Evolutionary conservation across 192 early-diverging fungal genomes (phyloP).

Genomic region (Phlyctochytrium bullatum): DNA sequence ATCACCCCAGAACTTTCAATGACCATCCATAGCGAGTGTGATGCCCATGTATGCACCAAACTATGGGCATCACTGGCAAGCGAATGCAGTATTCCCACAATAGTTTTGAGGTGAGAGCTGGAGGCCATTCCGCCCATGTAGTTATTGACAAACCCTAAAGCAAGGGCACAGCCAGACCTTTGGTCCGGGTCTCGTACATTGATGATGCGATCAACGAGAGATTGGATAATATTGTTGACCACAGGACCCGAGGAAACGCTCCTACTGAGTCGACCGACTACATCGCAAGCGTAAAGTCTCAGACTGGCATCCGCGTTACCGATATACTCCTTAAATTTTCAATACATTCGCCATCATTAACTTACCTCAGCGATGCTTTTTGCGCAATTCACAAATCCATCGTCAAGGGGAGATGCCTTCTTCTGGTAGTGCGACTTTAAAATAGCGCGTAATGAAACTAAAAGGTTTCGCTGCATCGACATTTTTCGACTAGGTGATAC

Average conservation of each 20-base stretch:
- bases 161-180: slow-evolving; percentile 87
- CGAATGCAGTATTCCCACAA: slow-evolving; percentile 86
- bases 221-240: slow-evolving; percentile 70
- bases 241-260: slow-evolving; percentile 60
- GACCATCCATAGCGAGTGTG: slow-evolving; percentile 78
- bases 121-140: slow-evolving; percentile 89
- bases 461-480: slow-evolving; percentile 76
- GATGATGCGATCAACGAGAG: slow-evolving; percentile 82
- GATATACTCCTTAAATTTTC: slow-evolving; percentile 55
- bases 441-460: slow-evolving; percentile 68
- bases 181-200: slow-evolving; percentile 91
- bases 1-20: slow-evolving; percentile 87
- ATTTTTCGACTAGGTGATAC: slow-evolving; percentile 67
- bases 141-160: slow-evolving; percentile 83
- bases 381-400: slow-evolving; percentile 32
- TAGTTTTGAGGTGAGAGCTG: slow-evolving; percentile 74
- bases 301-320: slow-evolving; percentile 66
- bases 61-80: slow-evolving; percentile 91
- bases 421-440: slow-evolving; percentile 64
- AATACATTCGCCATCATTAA: slow-evolving; percentile 15
- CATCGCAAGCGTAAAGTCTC: slow-evolving; percentile 75
- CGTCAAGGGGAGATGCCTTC: slow-evolving; percentile 40
- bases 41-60: slow-evolving; percentile 90
- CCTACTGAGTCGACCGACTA: slow-evolving; percentile 75
- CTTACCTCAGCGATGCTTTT: slow-evolving; percentile 44